These are phyloP conservation scores for Cardamine occulta DNA, from an alignment of 345 rosid genomes.

Conservation along the genomic window DNA sequence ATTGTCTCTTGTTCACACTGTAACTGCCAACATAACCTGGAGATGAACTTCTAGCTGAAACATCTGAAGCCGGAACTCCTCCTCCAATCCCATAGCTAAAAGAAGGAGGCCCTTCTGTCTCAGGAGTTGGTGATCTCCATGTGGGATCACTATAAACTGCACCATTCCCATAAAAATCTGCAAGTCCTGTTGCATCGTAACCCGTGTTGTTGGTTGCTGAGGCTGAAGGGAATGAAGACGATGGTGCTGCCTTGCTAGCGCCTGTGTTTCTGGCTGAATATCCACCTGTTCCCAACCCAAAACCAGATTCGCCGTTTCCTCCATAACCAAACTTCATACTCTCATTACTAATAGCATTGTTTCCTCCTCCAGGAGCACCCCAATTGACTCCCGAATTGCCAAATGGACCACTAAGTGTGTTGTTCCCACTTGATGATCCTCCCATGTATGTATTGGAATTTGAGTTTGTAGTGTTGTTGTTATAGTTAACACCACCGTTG, in stretches of 20 bases:
- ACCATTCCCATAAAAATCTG: constrained; percentile 64
- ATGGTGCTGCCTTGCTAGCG: constrained; percentile 49
- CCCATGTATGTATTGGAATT: constrained; percentile 49
- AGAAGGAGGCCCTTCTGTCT: constrained; percentile 65
- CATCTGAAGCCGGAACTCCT: constrained; percentile 68
- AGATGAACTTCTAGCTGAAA: constrained; percentile 60
- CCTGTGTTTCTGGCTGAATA: constrained; percentile 59
- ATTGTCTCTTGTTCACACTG: constrained; percentile 72
- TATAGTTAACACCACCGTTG: constrained; percentile 47
- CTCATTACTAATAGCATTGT: constrained; percentile 38
- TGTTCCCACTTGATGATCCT: constrained; percentile 52
- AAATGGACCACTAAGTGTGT: constrained; percentile 58
- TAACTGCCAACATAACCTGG: constrained; percentile 80
- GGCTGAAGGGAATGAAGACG: constrained; percentile 70
- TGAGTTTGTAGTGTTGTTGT: constrained; percentile 50
- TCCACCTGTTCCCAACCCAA: constrained; percentile 44
- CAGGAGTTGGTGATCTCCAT: constrained; percentile 76
- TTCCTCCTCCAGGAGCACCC: constrained; percentile 59
- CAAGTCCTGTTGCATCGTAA: constrained; percentile 61
- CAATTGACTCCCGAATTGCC: constrained; percentile 74
- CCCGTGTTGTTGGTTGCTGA: constrained; percentile 45
- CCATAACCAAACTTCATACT: constrained; percentile 42
- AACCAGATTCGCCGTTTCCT: constrained; percentile 43
- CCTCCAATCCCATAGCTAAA: constrained; percentile 70
- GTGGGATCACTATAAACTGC: constrained; percentile 78